phyloP scores from a whole-genome alignment of 106 monocot species.

The Dendrobium officinale region DNA sequence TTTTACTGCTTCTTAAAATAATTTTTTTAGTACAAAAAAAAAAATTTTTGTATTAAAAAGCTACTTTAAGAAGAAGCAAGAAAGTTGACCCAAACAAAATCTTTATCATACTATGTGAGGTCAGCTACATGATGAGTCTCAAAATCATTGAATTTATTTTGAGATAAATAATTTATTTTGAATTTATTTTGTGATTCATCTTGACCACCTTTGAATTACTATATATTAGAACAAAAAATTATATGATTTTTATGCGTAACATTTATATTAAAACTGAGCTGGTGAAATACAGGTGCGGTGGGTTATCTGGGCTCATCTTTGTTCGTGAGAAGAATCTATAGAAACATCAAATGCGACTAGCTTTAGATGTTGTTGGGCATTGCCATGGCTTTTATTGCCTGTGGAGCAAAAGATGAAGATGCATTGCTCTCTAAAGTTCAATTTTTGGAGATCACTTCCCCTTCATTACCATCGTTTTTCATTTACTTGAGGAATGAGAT shows the following conservation, averaged over 20 bases:
- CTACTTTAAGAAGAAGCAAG: too few relatives aligned
- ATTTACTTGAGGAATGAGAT: background rate
- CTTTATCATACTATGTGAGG: too few relatives aligned
- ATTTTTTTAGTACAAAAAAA: too few relatives aligned
- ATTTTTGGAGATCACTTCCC: background rate
- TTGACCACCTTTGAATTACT: too few relatives aligned
- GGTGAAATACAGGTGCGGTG: slow-evolving; percentile 14
- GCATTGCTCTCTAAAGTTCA: background rate
- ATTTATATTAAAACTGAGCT: background rate
- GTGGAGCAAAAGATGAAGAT: background rate
- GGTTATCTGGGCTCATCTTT: slow-evolving; percentile 18
- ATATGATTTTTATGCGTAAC: too few relatives aligned
- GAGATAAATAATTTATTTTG: too few relatives aligned
- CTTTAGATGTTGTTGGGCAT: background rate
- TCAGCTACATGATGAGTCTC: background rate
- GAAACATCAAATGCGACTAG: slow-evolving; percentile 91
- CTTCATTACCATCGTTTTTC: background rate
- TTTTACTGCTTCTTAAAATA: too few relatives aligned
- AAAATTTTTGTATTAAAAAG: too few relatives aligned
- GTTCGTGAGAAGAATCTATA: slow-evolving; percentile 62
- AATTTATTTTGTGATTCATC: too few relatives aligned
- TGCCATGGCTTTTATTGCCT: background rate
- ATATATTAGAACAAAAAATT: too few relatives aligned
- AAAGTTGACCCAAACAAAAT: too few relatives aligned
- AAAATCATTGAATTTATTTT: background rate